A percentile compares a stretch with the other conserved stretches of the same genome.
Conservation (phyloP, 441 rosid species). For the Jatropha multifida region DNA sequence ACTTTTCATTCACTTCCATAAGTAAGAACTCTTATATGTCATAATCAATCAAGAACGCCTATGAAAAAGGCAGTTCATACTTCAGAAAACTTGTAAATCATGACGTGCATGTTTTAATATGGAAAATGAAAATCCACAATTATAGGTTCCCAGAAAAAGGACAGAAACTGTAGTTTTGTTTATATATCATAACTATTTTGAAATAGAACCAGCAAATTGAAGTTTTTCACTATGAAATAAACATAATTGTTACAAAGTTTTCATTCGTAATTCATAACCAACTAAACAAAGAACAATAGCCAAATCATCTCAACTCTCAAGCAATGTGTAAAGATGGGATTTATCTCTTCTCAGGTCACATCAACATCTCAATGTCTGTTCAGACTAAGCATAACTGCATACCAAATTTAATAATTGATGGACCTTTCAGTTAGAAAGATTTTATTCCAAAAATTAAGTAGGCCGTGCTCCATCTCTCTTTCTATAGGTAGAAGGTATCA, state of each 20-base stretch:
- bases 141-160: neutral
- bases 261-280: neutral
- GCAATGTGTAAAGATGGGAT: neutral
- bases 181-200: neutral
- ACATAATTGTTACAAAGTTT: neutral
- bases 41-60: neutral
- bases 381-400: neutral
- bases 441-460: neutral
- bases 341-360: neutral
- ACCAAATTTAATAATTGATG: neutral
- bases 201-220: neutral
- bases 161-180: neutral
- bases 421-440: neutral
- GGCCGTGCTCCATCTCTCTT: neutral
- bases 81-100: neutral
- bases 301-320: neutral
- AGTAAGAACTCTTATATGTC: neutral
- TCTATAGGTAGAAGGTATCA: neutral
- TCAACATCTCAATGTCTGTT: neutral
- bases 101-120: neutral
- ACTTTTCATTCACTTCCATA: neutral
- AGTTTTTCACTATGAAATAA: neutral
- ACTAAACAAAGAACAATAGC: neutral
- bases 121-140: neutral
- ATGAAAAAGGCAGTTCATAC: neutral